Conservation (phyloP, 768 basidiomycete species). For the Suillus lakei region DNA sequence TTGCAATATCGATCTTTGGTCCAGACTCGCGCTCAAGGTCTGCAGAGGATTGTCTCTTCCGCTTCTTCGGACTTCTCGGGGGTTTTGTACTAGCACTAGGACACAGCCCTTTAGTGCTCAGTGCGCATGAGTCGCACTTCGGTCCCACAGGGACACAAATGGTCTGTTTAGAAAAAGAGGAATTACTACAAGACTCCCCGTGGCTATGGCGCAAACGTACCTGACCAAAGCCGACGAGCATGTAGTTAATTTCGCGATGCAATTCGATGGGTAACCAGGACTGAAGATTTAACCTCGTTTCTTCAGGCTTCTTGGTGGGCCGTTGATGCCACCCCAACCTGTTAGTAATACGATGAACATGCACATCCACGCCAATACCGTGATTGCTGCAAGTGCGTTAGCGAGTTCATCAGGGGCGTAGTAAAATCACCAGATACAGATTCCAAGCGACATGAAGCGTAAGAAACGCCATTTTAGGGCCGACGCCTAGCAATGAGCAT, state of each 20-base stretch:
- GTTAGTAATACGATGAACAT: constrained; percentile 96
- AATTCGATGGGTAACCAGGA: constrained; percentile 83
- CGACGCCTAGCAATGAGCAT: constrained; percentile 87
- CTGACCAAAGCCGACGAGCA: constrained; percentile 88
- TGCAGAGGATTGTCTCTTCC: constrained; percentile 10
- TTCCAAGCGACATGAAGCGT: constrained; percentile 86
- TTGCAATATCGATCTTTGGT: constrained; percentile 44
- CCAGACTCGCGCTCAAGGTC: constrained; percentile 21
- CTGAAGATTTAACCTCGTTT: constrained; percentile 80
- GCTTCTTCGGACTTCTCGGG: constrained; percentile 20
- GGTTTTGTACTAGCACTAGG: constrained; percentile 59
- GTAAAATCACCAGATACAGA: constrained; percentile 44
- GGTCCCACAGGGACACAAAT: constrained; percentile 71
- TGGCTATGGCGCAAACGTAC: constrained; percentile 38
- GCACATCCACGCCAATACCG: constrained; percentile 95
- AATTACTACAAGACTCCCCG: neutral
- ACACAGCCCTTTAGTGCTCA: constrained; percentile 61
- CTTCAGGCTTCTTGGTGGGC: constrained; percentile 84
- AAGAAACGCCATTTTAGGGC: constrained; percentile 96
- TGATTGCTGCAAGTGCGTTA: constrained; percentile 57
- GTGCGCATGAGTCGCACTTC: constrained; percentile 64
- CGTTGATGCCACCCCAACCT: constrained; percentile 90
- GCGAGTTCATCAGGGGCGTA: neutral
- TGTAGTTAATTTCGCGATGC: constrained; percentile 75
- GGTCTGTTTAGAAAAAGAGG: constrained; percentile 43